phyloP scores from a whole-genome alignment of 768 basidiomycete species.

The Lactarius psammicola region DNA sequence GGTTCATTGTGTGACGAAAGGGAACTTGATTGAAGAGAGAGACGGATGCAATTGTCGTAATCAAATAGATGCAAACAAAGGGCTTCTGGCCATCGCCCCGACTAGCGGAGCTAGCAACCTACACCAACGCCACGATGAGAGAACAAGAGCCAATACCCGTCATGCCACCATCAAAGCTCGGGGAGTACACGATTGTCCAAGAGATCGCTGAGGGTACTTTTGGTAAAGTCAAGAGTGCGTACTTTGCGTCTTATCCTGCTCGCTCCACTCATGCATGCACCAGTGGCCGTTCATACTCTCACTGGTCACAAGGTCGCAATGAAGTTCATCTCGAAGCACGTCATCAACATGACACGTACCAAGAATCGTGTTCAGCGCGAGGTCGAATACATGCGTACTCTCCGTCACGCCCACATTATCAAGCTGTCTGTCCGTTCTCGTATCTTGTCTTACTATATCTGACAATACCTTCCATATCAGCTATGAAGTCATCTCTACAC shows the following conservation, averaged over 20 bases:
- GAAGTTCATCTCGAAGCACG: constrained; percentile 95
- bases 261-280: constrained; percentile 17
- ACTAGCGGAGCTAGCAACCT: neutral
- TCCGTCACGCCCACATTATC: constrained; percentile 96
- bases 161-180: constrained; percentile 70
- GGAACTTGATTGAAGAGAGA: too few species aligned
- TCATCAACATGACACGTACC: constrained; percentile 88
- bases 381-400: constrained; percentile 93
- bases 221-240: constrained; percentile 98
- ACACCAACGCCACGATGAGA: constrained; percentile 28
- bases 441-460: constrained; percentile 22
- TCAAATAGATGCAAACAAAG: constrained; percentile 22
- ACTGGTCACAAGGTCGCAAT: constrained; percentile 96
- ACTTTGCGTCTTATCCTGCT: neutral
- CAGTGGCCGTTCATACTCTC: constrained; percentile 91
- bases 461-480: constrained; percentile 36
- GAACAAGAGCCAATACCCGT: constrained; percentile 32
- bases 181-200: constrained; percentile 83
- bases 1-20: constrained; percentile 14
- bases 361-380: constrained; percentile 91
- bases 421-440: constrained; percentile 67
- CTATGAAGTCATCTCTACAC: constrained; percentile 88
- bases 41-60: neutral
- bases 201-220: constrained; percentile 97
- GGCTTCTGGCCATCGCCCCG: neutral